Evolutionary conservation across 1,284 basidiomycete species (phyloP).

Genomic region (Chondrostereum purpureum): DNA sequence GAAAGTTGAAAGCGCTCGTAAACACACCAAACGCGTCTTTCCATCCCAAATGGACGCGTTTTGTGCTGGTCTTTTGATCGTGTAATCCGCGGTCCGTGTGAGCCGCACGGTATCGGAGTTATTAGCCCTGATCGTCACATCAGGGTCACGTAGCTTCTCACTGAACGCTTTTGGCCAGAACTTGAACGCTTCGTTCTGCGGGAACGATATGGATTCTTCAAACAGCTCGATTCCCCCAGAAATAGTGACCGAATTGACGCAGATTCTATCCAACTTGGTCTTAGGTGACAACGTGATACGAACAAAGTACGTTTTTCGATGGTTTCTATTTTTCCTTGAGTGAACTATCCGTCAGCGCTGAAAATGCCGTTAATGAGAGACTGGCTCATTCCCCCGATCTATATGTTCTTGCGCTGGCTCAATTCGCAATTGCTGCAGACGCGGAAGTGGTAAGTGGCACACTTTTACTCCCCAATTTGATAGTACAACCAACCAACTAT

Average conservation of each 20-base stretch:
- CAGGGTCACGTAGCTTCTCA: not conserved
- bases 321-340: too few relatives aligned
- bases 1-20: too few relatives aligned
- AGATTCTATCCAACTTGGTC: conserved; percentile 76
- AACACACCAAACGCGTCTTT: too few relatives aligned
- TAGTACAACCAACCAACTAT: not conserved
- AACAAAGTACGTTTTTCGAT: conserved; percentile 49
- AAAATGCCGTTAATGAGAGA: conserved; percentile 71
- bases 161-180: not conserved
- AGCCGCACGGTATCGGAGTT: too few relatives aligned
- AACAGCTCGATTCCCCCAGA: conserved; percentile 40
- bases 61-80: too few relatives aligned
- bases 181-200: not conserved
- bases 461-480: conserved; percentile 2
- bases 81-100: too few relatives aligned
- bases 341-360: too few relatives aligned
- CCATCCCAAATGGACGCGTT: too few relatives aligned
- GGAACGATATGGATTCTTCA: not conserved
- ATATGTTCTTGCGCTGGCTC: conserved; percentile 66
- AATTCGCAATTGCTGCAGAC: conserved; percentile 66
- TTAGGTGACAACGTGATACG: conserved; percentile 75
- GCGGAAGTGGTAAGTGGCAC: conserved; percentile 58
- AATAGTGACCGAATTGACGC: conserved; percentile 66
- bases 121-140: not conserved
- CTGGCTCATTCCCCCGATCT: conserved; percentile 69